These are phyloP conservation scores for Tricholomella constricta DNA, from an alignment of 768 basidiomycete genomes.

Conservation along the genomic window DNA sequence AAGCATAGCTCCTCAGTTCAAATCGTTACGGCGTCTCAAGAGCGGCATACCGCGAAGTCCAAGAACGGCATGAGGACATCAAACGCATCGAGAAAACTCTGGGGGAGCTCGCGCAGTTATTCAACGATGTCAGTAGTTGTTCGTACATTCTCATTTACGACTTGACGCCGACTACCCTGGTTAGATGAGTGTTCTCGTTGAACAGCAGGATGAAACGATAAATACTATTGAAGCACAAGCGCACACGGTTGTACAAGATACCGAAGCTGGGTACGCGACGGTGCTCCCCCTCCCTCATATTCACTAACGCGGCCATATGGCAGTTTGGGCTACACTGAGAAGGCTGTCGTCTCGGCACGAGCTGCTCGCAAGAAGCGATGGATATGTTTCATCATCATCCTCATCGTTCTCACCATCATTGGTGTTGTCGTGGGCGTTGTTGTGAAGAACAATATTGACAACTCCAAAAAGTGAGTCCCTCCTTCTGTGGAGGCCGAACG, in stretches of 20 bases:
- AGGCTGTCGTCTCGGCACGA: constrained; percentile 84
- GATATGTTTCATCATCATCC: constrained; percentile 86
- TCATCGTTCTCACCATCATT: constrained; percentile 68
- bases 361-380: constrained; percentile 94
- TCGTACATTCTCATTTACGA: neutral
- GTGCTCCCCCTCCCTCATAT: neutral
- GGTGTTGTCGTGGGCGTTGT: constrained; percentile 65
- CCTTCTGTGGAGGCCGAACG: neutral
- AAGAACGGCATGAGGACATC: constrained; percentile 94
- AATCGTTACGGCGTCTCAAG: constrained; percentile 89
- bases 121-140: constrained; percentile 78
- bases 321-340: constrained; percentile 82
- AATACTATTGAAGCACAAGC: constrained; percentile 81
- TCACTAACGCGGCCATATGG: constrained; percentile 6
- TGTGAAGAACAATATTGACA: constrained; percentile 45
- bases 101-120: constrained; percentile 90
- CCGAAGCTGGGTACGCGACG: constrained; percentile 73
- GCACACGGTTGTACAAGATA: constrained; percentile 73
- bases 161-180: constrained; percentile 2
- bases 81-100: constrained; percentile 93
- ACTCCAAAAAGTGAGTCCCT: constrained; percentile 29
- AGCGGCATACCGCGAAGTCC: constrained; percentile 94
- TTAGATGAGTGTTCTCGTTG: constrained; percentile 93
- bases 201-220: constrained; percentile 91
- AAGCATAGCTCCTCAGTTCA: constrained; percentile 75